These are phyloP conservation scores for Aegle marmelos DNA, from an alignment of 345 rosid species.

Conservation along the genomic window DNA sequence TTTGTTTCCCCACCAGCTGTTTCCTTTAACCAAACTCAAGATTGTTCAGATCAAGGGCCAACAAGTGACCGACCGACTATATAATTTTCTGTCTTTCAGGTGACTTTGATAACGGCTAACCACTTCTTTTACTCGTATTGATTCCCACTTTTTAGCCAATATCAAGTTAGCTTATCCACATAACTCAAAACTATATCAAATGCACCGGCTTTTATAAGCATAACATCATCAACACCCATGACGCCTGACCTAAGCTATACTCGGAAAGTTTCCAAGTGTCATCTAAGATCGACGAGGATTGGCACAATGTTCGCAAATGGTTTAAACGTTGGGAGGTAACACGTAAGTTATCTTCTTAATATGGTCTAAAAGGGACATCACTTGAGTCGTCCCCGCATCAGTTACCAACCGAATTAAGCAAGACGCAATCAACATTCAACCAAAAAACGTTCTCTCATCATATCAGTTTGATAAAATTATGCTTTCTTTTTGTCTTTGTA, in stretches of 20 bases:
- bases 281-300: neutral
- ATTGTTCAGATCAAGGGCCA: neutral
- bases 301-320: neutral
- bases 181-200: neutral
- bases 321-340: neutral
- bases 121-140: conserved; percentile 5
- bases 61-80: neutral
- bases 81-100: conserved; percentile 2
- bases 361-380: neutral
- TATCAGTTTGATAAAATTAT: neutral
- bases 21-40: neutral
- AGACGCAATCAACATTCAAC: neutral
- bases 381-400: neutral
- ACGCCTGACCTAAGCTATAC: neutral
- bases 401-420: neutral
- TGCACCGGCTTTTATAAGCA: neutral
- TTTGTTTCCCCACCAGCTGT: conserved; percentile 7
- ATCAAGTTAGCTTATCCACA: neutral
- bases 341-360: neutral
- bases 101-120: conserved; percentile 15
- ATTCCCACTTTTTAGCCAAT: neutral
- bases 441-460: neutral
- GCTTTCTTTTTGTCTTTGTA: neutral
- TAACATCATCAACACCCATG: neutral
- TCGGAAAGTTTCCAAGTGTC: neutral